Evolutionary conservation across 208 protist genomes (phyloP).

Genomic region (Crithidia thermophila): DNA sequence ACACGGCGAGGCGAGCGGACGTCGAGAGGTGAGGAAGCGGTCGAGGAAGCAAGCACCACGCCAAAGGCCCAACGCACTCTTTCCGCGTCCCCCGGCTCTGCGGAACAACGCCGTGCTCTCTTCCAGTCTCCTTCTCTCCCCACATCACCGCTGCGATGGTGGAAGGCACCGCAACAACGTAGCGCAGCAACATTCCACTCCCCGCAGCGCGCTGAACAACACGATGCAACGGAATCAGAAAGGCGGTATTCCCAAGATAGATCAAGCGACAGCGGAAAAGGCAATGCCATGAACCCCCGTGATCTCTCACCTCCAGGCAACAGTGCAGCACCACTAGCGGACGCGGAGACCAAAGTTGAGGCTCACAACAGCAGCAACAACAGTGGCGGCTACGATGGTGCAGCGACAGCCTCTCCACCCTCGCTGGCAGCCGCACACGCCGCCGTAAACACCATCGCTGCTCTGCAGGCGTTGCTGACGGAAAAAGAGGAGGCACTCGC

Average conservation of each 20-base stretch:
- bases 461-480: slow-evolving; percentile 15
- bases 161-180: slow-evolving; percentile 1
- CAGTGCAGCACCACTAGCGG: neutral
- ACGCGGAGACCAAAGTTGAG: too few relatives aligned
- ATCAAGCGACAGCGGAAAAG: too few relatives aligned
- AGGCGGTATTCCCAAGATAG: too few relatives aligned
- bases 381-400: neutral
- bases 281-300: too few relatives aligned
- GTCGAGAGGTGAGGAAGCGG: too few relatives aligned
- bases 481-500: slow-evolving; percentile 31
- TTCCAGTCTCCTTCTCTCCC: slow-evolving; percentile 23
- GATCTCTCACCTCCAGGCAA: too few relatives aligned
- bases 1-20: too few relatives aligned
- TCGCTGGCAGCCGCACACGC: slow-evolving; percentile 17
- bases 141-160: slow-evolving; percentile 29
- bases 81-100: neutral
- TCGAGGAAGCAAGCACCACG: too few relatives aligned
- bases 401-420: neutral
- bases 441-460: slow-evolving; percentile 4
- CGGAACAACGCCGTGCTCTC: neutral
- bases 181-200: neutral
- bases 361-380: neutral
- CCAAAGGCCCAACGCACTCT: neutral
- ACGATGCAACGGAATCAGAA: neutral
- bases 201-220: neutral